phyloP scores from a whole-genome alignment of 768 basidiomycete species.

The Mycena albidolilacea region DNA sequence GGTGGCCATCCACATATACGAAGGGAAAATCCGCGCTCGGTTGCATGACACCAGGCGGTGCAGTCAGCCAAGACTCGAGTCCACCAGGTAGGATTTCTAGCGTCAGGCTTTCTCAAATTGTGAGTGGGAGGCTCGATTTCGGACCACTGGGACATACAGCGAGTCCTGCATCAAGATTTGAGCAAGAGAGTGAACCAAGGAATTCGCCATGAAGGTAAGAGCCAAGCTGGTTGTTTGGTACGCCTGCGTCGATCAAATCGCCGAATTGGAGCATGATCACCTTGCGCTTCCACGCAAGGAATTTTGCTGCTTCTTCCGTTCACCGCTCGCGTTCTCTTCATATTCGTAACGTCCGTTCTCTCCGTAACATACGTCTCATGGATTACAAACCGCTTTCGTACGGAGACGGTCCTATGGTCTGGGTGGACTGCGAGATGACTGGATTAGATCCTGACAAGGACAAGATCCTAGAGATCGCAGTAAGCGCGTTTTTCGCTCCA shows the following conservation, averaged over 20 bases:
- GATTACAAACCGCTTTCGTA: constrained; percentile 55
- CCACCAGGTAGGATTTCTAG: constrained; percentile 77
- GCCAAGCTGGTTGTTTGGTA: neutral
- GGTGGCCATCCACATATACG: constrained; percentile 68
- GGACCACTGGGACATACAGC: constrained; percentile 2
- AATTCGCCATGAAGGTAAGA: neutral
- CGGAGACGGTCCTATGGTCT: constrained; percentile 78
- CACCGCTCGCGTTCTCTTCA: constrained; percentile 10
- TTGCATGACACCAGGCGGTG: constrained; percentile 39
- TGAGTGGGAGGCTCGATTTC: neutral
- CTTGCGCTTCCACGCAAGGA: constrained; percentile 5
- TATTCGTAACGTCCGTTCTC: constrained; percentile 1
- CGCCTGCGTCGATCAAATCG: neutral
- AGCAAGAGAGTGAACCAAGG: constrained; percentile 18
- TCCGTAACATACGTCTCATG: constrained; percentile 34
- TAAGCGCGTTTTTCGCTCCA: constrained; percentile 45
- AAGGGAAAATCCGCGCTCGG: constrained; percentile 61
- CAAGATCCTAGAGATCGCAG: constrained; percentile 86
- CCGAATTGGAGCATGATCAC: constrained; percentile 7
- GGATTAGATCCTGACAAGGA: constrained; percentile 78
- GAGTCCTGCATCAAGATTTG: constrained; percentile 22
- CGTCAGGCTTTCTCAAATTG: constrained; percentile 54
- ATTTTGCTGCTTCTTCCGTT: neutral
- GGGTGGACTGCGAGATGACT: constrained; percentile 94
- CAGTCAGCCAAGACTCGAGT: constrained; percentile 58